A percentile compares a stretch with the other conserved stretches of the same genome.
These are phyloP conservation scores for Rhynchospora tenuis DNA, from an alignment of 176 grass and related monocot genomes.

Conservation along the genomic window DNA sequence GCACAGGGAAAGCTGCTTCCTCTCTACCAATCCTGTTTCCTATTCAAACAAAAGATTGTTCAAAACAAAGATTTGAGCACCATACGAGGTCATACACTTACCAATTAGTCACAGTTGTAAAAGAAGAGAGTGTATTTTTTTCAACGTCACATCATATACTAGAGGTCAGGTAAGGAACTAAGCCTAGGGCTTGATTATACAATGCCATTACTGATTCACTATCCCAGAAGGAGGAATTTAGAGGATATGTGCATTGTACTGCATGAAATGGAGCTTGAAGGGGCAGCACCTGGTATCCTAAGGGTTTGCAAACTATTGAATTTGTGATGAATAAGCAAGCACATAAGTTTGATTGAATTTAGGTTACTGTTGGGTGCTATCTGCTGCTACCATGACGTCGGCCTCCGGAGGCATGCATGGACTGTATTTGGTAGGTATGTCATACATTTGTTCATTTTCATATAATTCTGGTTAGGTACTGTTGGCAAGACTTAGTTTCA, in stretches of 20 bases:
- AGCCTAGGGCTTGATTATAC: constrained; percentile 29
- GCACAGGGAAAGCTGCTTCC: no score
- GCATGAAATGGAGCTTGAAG: constrained; percentile 24
- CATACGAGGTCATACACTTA: neutral
- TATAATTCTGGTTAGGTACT: neutral
- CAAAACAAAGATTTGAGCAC: neutral
- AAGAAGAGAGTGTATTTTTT: constrained; percentile 1
- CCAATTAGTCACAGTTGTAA: constrained; percentile 21
- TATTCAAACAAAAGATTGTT: no score
- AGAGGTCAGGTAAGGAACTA: neutral
- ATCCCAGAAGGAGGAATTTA: constrained; percentile 21
- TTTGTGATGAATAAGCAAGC: constrained; percentile 7
- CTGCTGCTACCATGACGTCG: no score
- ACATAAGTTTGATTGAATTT: neutral
- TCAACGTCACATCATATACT: constrained; percentile 8
- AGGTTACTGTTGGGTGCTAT: no score
- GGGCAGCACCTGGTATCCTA: constrained; percentile 24
- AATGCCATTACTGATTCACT: constrained; percentile 25
- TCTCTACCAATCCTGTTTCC: no score
- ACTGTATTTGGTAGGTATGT: neutral
- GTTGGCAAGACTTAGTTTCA: no score
- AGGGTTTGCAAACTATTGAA: constrained; percentile 24
- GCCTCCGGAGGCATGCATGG: neutral
- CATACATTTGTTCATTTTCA: neutral
- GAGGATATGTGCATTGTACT: constrained; percentile 28